phyloP scores from a whole-genome alignment of 1,284 basidiomycete species.

The Boletus nobilissimus region DNA sequence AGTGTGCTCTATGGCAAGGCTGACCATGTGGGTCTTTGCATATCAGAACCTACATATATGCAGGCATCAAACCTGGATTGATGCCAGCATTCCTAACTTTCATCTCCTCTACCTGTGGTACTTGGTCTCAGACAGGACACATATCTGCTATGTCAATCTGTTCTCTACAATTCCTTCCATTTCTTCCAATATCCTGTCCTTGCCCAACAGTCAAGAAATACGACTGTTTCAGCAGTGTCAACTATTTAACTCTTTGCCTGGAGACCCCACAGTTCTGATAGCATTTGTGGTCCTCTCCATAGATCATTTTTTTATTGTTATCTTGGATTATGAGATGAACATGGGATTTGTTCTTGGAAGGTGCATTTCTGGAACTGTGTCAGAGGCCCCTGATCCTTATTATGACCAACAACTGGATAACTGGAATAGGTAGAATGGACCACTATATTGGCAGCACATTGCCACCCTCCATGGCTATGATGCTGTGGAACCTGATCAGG shows the following conservation, averaged over 20 bases:
- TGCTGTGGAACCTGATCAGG: not conserved
- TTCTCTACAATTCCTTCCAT: not conserved
- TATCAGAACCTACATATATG: slow-evolving; percentile 7
- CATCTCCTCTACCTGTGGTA: not conserved
- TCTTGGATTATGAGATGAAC: not conserved
- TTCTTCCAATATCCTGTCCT: not conserved
- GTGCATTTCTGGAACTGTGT: not conserved
- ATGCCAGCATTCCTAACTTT: not conserved
- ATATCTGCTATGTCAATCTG: not conserved
- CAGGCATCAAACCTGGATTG: slow-evolving; percentile 4
- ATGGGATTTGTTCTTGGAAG: not conserved
- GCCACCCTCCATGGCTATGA: not conserved
- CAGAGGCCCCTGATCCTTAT: not conserved
- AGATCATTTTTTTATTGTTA: not conserved
- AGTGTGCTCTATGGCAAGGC: slow-evolving; percentile 15
- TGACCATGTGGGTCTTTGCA: not conserved
- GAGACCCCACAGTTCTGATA: not conserved
- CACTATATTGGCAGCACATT: not conserved
- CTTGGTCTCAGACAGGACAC: not conserved
- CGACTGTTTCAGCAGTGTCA: not conserved
- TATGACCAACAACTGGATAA: not conserved
- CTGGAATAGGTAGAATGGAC: not conserved
- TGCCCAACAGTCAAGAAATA: not conserved
- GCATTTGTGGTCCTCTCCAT: not conserved
- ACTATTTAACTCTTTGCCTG: not conserved